Evolutionary conservation across 345 rosid species (phyloP).

Genomic region (Arabis alpina): DNA sequence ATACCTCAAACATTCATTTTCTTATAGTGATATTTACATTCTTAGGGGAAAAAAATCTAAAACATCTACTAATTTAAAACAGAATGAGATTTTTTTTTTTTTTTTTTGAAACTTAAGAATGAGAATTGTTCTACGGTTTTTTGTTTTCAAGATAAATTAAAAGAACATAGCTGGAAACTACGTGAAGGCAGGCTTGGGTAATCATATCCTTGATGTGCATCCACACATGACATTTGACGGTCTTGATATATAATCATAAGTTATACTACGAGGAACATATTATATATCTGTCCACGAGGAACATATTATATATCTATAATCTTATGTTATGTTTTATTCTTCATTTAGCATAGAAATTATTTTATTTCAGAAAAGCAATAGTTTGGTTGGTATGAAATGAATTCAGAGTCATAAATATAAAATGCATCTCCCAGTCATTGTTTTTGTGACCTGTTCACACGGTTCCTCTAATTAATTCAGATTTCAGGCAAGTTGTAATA

Average conservation of each 20-base stretch:
- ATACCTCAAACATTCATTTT: too few relatives aligned
- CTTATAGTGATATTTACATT: too few relatives aligned
- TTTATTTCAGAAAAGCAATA: constrained; percentile 7
- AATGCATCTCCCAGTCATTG: constrained; percentile 17
- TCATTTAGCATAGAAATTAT: too few relatives aligned
- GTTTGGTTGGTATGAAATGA: constrained; percentile 26
- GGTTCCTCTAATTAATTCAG: constrained; percentile 1
- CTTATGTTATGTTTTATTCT: not conserved
- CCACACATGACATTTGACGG: constrained; percentile 3
- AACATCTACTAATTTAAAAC: too few relatives aligned
- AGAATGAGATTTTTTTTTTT: too few relatives aligned
- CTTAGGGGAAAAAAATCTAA: too few relatives aligned
- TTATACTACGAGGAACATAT: not conserved
- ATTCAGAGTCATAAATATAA: not conserved
- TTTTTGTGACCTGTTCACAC: constrained; percentile 29
- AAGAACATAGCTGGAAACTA: constrained; percentile 27
- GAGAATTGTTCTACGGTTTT: too few relatives aligned
- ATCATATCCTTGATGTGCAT: constrained; percentile 13
- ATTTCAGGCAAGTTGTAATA: constrained; percentile 19
- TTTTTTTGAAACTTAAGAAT: too few relatives aligned
- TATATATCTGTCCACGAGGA: constrained; percentile 33
- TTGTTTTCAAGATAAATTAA: too few relatives aligned
- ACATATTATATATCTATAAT: constrained; percentile 25
- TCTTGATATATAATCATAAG: constrained; percentile 2
- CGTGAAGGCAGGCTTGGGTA: constrained; percentile 21